These are phyloP conservation scores for Blastobotrys indianensis DNA, from an alignment of 1,139 yeast genomes.

Conservation along the genomic window DNA sequence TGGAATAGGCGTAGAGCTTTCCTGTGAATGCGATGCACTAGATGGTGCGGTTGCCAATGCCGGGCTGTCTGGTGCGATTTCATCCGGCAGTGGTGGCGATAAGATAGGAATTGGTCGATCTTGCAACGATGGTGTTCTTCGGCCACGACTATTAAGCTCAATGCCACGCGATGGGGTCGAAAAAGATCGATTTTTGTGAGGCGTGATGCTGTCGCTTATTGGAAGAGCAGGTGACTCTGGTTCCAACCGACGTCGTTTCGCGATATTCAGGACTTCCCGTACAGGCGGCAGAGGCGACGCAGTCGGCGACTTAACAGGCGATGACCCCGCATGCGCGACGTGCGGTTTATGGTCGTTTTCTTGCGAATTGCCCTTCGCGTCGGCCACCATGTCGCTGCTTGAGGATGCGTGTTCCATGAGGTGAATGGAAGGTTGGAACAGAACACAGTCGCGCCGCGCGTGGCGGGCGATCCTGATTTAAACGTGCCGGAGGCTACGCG, in stretches of 20 bases:
- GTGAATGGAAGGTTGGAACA: too few species aligned
- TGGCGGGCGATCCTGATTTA: too few species aligned
- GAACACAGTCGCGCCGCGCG: too few species aligned
- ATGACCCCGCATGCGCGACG: constrained; percentile 15
- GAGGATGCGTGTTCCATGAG: too few species aligned
- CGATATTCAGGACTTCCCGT: constrained; percentile 21
- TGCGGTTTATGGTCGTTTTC: too few species aligned
- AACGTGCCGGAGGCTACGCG: constrained; percentile 4
- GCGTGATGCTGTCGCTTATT: constrained; percentile 18
- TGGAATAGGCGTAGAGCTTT: not conserved
- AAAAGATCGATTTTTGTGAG: constrained; percentile 25
- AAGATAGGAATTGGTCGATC: constrained; percentile 30
- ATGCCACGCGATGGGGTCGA: constrained; percentile 20
- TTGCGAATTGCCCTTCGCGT: too few species aligned
- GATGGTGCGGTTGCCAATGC: constrained; percentile 4
- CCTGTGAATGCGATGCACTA: not conserved
- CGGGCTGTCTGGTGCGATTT: not conserved
- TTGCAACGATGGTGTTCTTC: constrained; percentile 28
- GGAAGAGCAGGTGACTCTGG: constrained; percentile 15
- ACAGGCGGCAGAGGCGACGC: constrained; percentile 23
- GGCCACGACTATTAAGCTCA: not conserved
- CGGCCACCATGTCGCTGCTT: too few species aligned
- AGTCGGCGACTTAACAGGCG: constrained; percentile 24
- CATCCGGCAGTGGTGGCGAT: constrained; percentile 24
- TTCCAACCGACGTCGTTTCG: constrained; percentile 26